Evolutionary conservation across 75 land plant species (phyloP).

Genomic region (Larix kaempferi): DNA sequence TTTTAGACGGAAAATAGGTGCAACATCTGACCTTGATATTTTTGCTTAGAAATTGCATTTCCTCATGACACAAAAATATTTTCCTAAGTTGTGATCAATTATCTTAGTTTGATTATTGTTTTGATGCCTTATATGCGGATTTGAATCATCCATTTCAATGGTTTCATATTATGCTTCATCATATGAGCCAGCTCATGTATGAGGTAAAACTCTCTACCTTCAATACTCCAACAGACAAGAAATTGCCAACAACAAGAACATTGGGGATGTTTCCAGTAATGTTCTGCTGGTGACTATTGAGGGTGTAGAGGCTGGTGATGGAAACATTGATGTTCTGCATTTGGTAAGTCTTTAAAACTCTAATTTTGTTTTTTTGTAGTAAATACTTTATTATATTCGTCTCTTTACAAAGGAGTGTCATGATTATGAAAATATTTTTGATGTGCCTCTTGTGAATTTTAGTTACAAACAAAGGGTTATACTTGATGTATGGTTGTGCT

Average conservation of each 20-base stretch:
- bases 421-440: not conserved
- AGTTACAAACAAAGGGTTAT: not conserved
- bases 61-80: too few relatives aligned
- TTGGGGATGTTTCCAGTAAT: conserved; percentile 88
- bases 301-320: conserved; percentile 85
- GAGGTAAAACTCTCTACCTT: too few relatives aligned
- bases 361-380: not conserved
- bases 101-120: too few relatives aligned
- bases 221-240: conserved; percentile 86
- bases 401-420: not conserved
- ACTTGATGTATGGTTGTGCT: conserved; percentile 23
- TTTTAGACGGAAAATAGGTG: too few relatives aligned
- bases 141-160: conserved; percentile 90
- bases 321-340: conserved; percentile 89
- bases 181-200: conserved; percentile 85
- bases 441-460: not conserved
- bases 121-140: conserved; percentile 40
- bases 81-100: too few relatives aligned
- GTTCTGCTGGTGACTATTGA: conserved; percentile 83
- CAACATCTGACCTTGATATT: too few relatives aligned
- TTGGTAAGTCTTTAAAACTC: conserved; percentile 50
- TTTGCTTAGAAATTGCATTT: too few relatives aligned
- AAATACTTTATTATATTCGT: not conserved
- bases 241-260: conserved; percentile 80
- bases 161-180: conserved; percentile 90